Conservation (phyloP, 225 moss, liverwort and hornwort species). For the Physcomitrium patens region DNA sequence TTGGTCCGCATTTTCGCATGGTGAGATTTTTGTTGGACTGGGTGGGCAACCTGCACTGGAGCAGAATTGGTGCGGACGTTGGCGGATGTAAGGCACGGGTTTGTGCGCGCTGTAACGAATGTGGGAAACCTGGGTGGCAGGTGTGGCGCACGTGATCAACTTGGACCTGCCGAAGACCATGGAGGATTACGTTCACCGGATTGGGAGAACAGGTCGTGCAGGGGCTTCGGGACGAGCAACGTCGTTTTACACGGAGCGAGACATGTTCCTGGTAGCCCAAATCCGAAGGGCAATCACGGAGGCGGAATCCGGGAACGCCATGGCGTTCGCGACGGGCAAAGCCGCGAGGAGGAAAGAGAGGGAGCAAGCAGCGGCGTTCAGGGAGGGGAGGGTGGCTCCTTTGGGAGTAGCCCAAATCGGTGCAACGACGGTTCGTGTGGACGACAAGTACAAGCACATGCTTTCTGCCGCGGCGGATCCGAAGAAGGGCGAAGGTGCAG, state of each 20-base stretch:
- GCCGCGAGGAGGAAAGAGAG: constrained; percentile 95
- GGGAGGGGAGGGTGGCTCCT: constrained; percentile 82
- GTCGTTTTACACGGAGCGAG: constrained; percentile 93
- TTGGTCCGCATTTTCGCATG: too few species aligned
- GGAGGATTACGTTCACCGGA: constrained; percentile 99
- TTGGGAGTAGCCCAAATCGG: constrained; percentile 83
- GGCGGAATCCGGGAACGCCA: constrained; percentile 93
- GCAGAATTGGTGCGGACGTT: background rate
- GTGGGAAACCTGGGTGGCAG: constrained; percentile 44
- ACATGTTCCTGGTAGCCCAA: constrained; percentile 94
- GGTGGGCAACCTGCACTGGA: background rate
- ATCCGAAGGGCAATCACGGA: constrained; percentile 98
- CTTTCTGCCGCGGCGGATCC: constrained; percentile 67
- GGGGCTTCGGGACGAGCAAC: constrained; percentile 95
- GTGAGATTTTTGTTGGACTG: too few species aligned
- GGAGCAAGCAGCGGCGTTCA: constrained; percentile 93
- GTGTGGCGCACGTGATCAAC: constrained; percentile 96
- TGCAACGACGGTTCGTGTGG: constrained; percentile 85
- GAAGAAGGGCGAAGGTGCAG: constrained; percentile 87
- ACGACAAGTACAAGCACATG: constrained; percentile 99
- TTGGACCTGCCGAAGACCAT: constrained; percentile 97
- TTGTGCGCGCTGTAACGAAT: background rate
- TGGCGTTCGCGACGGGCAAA: constrained; percentile 98
- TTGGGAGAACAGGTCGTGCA: constrained; percentile 97
- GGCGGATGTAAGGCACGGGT: background rate